Percentiles rank a stretch among this genome's conserved stretches.
These are phyloP conservation scores for Phylloporus sp. DNA, from an alignment of 768 basidiomycete species.

Conservation along the genomic window DNA sequence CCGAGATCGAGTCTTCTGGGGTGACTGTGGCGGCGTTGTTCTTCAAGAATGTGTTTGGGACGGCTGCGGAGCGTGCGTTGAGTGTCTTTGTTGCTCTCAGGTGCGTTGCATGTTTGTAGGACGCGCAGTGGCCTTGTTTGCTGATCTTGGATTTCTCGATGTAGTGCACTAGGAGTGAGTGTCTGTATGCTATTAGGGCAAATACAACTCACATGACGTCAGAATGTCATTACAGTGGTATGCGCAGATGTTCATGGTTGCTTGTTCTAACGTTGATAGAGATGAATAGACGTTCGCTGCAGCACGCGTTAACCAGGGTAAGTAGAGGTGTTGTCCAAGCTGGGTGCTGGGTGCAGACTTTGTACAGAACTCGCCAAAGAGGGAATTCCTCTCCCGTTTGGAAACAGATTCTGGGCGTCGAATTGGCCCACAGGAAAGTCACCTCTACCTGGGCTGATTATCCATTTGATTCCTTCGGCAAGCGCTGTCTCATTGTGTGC, in stretches of 20 bases:
- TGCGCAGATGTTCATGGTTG: neutral
- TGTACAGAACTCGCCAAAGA: slow-evolving; percentile 53
- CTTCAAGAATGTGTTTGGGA: slow-evolving; percentile 55
- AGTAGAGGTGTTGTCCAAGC: neutral
- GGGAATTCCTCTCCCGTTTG: slow-evolving; percentile 56
- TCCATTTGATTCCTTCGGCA: slow-evolving; percentile 51
- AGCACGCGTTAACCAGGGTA: slow-evolving; percentile 51
- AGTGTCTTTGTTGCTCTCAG: slow-evolving; percentile 55
- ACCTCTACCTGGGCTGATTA: slow-evolving; percentile 50
- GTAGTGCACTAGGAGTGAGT: slow-evolving; percentile 35
- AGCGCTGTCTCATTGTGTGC: neutral
- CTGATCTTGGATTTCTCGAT: neutral
- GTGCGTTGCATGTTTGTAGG: slow-evolving; percentile 26
- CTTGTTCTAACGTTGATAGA: neutral
- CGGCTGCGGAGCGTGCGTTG: slow-evolving; percentile 47
- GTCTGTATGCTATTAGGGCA: neutral
- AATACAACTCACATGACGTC: slow-evolving; percentile 1
- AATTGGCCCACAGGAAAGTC: slow-evolving; percentile 59
- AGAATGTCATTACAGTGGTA: slow-evolving; percentile 33
- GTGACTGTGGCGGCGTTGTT: slow-evolving; percentile 58
- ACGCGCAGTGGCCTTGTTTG: neutral
- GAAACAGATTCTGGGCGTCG: slow-evolving; percentile 55
- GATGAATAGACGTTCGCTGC: slow-evolving; percentile 43
- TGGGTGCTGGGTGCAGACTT: neutral
- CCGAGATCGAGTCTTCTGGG: slow-evolving; percentile 43